These are phyloP conservation scores for Pichia sp. DNA, from an alignment of 1,139 yeast species.

Conservation along the genomic window DNA sequence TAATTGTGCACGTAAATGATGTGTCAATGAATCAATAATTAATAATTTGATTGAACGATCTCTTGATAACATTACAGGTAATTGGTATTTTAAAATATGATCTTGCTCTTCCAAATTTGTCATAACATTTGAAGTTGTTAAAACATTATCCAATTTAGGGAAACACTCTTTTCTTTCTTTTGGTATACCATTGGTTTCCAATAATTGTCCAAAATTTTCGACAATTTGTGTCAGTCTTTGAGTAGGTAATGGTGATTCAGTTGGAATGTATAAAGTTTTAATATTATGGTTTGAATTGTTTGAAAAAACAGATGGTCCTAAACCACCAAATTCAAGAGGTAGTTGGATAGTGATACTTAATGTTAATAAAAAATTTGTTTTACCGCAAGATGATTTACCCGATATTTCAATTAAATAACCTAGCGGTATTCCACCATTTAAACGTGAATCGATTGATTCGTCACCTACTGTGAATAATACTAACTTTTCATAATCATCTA, in stretches of 20 bases:
- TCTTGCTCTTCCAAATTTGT: constrained; percentile 68
- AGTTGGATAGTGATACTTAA: constrained; percentile 53
- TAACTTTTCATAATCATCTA: not conserved
- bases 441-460: constrained; percentile 42
- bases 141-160: constrained; percentile 44
- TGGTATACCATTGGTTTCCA: constrained; percentile 28
- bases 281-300: constrained; percentile 3
- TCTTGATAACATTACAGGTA: constrained; percentile 50
- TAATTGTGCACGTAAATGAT: constrained; percentile 68
- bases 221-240: constrained; percentile 40
- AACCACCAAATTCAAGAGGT: constrained; percentile 40
- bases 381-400: constrained; percentile 83
- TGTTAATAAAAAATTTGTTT: constrained; percentile 70
- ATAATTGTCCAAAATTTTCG: constrained; percentile 28
- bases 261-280: constrained; percentile 60
- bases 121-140: constrained; percentile 49
- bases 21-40: constrained; percentile 79
- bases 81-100: constrained; percentile 63
- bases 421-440: constrained; percentile 56
- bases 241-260: constrained; percentile 71
- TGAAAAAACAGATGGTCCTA: constrained; percentile 30
- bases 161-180: constrained; percentile 16
- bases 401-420: constrained; percentile 71
- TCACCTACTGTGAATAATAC: constrained; percentile 54
- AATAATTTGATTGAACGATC: constrained; percentile 44